phyloP scores from a whole-genome alignment of 2,329 filamentous ascomycete species.

The Pleoardoris graminearum region DNA sequence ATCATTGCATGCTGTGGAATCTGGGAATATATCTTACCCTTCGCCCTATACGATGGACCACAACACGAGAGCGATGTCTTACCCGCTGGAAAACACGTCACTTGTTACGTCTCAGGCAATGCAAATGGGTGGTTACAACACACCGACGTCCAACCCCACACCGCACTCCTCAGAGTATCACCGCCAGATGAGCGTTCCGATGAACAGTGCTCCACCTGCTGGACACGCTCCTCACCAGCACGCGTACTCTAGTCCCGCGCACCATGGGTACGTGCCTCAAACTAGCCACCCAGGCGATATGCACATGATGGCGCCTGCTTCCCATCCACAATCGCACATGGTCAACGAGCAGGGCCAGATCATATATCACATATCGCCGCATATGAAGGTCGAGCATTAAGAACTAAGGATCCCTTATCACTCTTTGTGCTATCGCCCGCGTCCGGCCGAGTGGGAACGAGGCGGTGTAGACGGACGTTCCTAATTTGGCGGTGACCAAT shows the following conservation, averaged over 20 bases:
- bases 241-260: conserved; percentile 30
- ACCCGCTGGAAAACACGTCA: conserved; percentile 43
- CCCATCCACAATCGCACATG: conserved; percentile 41
- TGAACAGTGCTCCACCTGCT: conserved; percentile 31
- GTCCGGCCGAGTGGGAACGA: neutral
- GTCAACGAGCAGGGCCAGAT: conserved; percentile 47
- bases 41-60: conserved; percentile 45
- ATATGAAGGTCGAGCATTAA: conserved; percentile 48
- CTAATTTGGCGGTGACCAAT: conserved; percentile 3
- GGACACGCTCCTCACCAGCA: conserved; percentile 35
- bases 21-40: conserved; percentile 36
- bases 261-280: conserved; percentile 41
- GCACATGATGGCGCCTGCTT: conserved; percentile 43
- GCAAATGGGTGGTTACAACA: conserved; percentile 44
- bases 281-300: conserved; percentile 42
- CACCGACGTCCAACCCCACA: conserved; percentile 42
- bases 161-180: conserved; percentile 44
- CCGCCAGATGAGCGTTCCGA: conserved; percentile 43
- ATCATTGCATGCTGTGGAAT: conserved; percentile 37
- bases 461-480: conserved; percentile 8
- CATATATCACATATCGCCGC: conserved; percentile 46
- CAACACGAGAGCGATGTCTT: conserved; percentile 45
- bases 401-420: neutral
- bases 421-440: neutral
- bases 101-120: conserved; percentile 44